Base-by-base conservation (phyloP, 805 yeast species). In the Kodamaea fukazawae region DNA sequence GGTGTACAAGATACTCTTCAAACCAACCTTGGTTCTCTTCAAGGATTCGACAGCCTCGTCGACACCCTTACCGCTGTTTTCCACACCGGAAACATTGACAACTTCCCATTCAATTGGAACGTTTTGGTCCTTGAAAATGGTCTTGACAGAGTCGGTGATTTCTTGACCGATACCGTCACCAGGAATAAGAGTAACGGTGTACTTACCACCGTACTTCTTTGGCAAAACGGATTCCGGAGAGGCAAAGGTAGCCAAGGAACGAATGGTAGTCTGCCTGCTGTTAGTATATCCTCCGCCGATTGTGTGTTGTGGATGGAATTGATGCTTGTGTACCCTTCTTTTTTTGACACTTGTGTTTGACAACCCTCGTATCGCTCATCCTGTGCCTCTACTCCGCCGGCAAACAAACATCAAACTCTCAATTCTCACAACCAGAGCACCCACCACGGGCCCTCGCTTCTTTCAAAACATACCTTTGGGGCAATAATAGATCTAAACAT, bases 161-260 rank as follows among this genome's bases (percentile, higher is more conserved):
- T 90, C 96, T 60, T 83, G 83, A 67, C 99, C 99, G 52, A 90
- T 85, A 78, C 98, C 98, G 63, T 91, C 99, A 70, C 99, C 96
- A 44, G 98, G 98, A 54, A 91, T 83, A 63, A 91, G 76, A 36
- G 99, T 91, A 43, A 93, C 96, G 38, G 91, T 86, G 76, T 79
- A 90, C 63, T 83, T 83, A 47, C 96, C 96, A 54, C 98, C 98
- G 71, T 87, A 89, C 70, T 86, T 85, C 73, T 87, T 87, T 57
- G 96, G 95, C 57, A 86, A 73, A 48, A 76, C 76, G 45, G 76
- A 57, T 61, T 79, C 85, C 40, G 83, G 75, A 20, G 81, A 66
- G 41, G 80, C 76, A 42, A 74, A 63, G 36, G 87, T 75, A 44
- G 88, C 85, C 45, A 70, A 61, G 40, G 63, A 49, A 60, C 75